Conservation (phyloP, 768 basidiomycete species). For the Termitomyces sp. region DNA sequence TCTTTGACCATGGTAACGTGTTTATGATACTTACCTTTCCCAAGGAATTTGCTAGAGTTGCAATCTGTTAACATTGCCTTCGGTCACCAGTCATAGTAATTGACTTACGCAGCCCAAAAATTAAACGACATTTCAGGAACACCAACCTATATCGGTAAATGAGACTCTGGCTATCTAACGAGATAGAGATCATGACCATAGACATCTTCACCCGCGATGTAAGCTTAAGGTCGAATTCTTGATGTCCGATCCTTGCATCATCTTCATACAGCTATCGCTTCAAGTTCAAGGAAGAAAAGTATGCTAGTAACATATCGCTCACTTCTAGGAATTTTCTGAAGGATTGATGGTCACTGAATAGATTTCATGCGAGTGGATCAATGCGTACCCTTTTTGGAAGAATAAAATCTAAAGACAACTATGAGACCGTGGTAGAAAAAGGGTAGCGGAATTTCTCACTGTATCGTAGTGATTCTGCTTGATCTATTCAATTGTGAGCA, state of each 20-base stretch:
- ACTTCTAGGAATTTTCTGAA: conserved; percentile 78
- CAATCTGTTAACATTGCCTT: background rate
- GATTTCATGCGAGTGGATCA: background rate
- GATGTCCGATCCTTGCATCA: conserved; percentile 89
- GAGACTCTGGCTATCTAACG: background rate
- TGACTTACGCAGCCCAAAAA: conserved; percentile 80
- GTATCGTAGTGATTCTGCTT: conserved; percentile 98
- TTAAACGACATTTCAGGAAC: conserved; percentile 94
- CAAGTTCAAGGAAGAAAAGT: background rate
- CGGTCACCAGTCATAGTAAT: background rate
- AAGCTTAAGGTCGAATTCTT: conserved; percentile 91
- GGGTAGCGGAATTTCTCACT: conserved; percentile 29
- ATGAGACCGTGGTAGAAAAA: conserved; percentile 10
- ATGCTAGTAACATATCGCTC: conserved; percentile 3
- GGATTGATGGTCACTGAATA: background rate
- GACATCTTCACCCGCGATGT: conserved; percentile 96
- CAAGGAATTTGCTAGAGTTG: conserved; percentile 68
- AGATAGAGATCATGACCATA: conserved; percentile 56
- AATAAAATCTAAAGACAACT: conserved; percentile 64
- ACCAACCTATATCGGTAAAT: conserved; percentile 56
- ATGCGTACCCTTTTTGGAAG: conserved; percentile 90
- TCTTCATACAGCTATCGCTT: conserved; percentile 79
- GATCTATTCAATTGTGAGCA: conserved; percentile 45
- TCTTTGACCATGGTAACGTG: background rate
- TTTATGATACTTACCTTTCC: conserved; percentile 45